Base-by-base conservation (phyloP, 192 early-diverging fungal genomes). In the Backusella liffmaniae region DNA sequence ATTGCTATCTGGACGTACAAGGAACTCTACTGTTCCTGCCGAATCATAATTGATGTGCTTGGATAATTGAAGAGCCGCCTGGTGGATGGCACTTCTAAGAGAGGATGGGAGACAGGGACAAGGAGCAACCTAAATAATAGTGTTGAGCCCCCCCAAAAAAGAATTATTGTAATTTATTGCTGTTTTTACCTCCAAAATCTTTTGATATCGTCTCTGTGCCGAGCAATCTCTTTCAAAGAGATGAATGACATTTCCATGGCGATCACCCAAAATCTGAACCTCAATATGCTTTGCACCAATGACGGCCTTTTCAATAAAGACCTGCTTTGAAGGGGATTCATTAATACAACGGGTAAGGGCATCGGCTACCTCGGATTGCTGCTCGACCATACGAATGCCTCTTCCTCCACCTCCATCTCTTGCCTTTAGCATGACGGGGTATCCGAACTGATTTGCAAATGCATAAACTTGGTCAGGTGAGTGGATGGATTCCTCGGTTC, bases 21-120 rank as follows among this genome's bases (percentile, higher is more conserved):
- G 94, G 79, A 97, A 98, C 86, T 98, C 97, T 26, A 98, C 96
- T 0, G 97, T 98, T 65, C 96, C 97, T 13, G 95, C 97, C 42
- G 95, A 94, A 46, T 92, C 92, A 77, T 98, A 98, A 53, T 90
- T 90, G 69, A 98, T 95, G 16, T 93, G 90, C 74, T 91, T 90
- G 62, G 94, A 94, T 18, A 94, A 91, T 0, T 92, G 89, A 30
- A 98, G 91, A 18, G 97, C 97, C 82, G 94, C 94, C 62, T 85
- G 83, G 36, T 93, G 94, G 36, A 98, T 81, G 12, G 84, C 80
- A 21, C 70, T 73, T 35, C 94, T 87, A 5, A 96, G 85, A 34
- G 91, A 90, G 34, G 83, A 73, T 26, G 87, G 83, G 18, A 97
- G 87, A 44, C 89, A 86, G 26, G 96, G 94, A 29, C 69, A 80